Evolutionary conservation across 2,329 filamentous ascomycete species (phyloP).

Genomic region (Rhexocercosporidium sp.): DNA sequence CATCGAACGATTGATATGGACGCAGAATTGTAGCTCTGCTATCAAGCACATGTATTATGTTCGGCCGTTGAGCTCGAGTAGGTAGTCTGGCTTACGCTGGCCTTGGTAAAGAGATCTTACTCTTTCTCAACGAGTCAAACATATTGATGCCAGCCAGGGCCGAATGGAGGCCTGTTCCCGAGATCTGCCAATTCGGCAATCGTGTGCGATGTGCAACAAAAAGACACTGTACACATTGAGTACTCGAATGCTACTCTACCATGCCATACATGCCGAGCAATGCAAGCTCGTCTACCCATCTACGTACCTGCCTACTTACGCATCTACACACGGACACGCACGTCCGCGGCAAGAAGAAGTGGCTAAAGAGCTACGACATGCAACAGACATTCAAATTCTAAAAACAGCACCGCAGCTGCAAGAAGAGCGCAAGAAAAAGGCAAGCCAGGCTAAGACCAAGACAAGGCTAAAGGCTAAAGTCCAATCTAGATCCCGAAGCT

Average conservation of each 20-base stretch:
- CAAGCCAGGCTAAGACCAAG: not conserved
- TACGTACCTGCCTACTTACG: no score
- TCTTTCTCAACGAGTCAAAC: not conserved
- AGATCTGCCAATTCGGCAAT: constrained; percentile 13
- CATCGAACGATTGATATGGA: not conserved
- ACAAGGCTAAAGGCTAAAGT: not conserved
- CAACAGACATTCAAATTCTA: not conserved
- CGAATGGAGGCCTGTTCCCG: not conserved
- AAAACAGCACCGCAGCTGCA: constrained; percentile 2
- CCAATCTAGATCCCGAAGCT: not conserved
- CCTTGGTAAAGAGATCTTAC: not conserved
- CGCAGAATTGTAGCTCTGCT: not conserved
- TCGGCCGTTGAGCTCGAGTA: not conserved
- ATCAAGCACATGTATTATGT: no score
- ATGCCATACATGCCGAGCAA: not conserved
- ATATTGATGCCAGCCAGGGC: not conserved
- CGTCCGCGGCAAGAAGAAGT: not conserved
- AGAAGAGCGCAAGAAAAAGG: not conserved
- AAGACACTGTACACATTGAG: not conserved
- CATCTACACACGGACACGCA: not conserved
- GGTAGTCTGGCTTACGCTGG: not conserved
- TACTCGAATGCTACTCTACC: not conserved
- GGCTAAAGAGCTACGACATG: constrained; percentile 1
- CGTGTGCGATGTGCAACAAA: constrained; percentile 14
- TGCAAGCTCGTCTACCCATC: not conserved